These are phyloP conservation scores for Phytophthora rubi DNA, from an alignment of 352 stramenopile genomes.

Conservation along the genomic window DNA sequence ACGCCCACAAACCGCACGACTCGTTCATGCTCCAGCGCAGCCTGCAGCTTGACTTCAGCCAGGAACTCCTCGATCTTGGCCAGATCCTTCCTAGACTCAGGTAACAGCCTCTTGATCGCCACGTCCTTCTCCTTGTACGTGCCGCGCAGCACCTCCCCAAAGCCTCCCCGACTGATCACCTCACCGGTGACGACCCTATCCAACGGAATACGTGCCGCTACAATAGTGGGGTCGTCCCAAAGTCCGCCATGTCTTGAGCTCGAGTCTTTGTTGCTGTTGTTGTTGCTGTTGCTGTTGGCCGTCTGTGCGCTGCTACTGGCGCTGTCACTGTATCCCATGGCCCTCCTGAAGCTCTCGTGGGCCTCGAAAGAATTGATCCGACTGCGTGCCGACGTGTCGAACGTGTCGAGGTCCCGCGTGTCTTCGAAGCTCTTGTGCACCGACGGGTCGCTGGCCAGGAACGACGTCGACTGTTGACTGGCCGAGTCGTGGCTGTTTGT, in stretches of 20 bases:
- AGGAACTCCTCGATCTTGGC: slow-evolving; percentile 58
- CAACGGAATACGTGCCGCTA: slow-evolving; percentile 55
- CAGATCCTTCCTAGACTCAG: slow-evolving; percentile 47
- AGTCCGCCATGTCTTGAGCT: slow-evolving; percentile 32
- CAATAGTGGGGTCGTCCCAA: slow-evolving; percentile 57
- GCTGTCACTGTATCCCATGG: slow-evolving; percentile 36
- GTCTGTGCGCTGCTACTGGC: slow-evolving; percentile 19
- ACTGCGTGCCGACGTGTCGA: slow-evolving; percentile 34
- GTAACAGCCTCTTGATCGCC: slow-evolving; percentile 58
- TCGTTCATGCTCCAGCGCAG: slow-evolving; percentile 39
- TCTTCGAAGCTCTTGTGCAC: slow-evolving; percentile 22
- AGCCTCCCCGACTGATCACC: slow-evolving; percentile 53
- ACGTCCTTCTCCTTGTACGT: slow-evolving; percentile 45
- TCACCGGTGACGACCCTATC: slow-evolving; percentile 43
- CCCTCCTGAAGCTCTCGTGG: slow-evolving; percentile 33
- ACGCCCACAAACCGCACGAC: slow-evolving; percentile 50
- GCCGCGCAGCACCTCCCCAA: slow-evolving; percentile 53
- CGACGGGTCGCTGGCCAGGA: slow-evolving; percentile 17
- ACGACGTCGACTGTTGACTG: slow-evolving; percentile 3
- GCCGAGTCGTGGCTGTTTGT: slow-evolving; percentile 17
- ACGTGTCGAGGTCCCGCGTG: slow-evolving; percentile 23
- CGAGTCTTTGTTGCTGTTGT: slow-evolving; percentile 12
- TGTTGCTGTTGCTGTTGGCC: slow-evolving; percentile 31
- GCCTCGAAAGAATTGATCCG: slow-evolving; percentile 35
- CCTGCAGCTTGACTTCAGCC: slow-evolving; percentile 55